phyloP scores from a whole-genome alignment of 129 eudicot genomes.

The Pittosporum tobira region DNA sequence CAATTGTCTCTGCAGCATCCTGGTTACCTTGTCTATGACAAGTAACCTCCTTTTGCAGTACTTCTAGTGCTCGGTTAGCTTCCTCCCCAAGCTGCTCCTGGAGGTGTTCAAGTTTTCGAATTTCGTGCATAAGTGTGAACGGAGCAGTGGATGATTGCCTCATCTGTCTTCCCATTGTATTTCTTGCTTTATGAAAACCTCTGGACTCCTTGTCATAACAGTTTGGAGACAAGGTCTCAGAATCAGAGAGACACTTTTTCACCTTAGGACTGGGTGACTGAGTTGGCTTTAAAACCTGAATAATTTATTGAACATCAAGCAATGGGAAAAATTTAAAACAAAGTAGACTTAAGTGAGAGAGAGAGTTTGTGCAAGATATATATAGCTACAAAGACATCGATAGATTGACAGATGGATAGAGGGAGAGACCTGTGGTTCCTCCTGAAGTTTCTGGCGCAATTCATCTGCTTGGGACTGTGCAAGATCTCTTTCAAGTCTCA shows the following conservation, averaged over 20 bases:
- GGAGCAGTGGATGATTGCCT: slow-evolving; percentile 92
- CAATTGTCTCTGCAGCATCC: slow-evolving; percentile 96
- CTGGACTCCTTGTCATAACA: slow-evolving; percentile 44
- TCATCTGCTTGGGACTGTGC: slow-evolving; percentile 77
- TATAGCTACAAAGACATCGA: no score
- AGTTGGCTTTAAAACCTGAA: slow-evolving; percentile 34
- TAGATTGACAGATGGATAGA: neutral
- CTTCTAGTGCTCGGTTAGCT: slow-evolving; percentile 90
- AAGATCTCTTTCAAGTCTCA: slow-evolving; percentile 80
- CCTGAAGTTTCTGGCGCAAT: slow-evolving; percentile 68
- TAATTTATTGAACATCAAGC: neutral
- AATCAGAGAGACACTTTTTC: slow-evolving; percentile 79
- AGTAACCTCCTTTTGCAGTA: slow-evolving; percentile 81
- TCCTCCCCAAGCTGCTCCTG: slow-evolving; percentile 96
- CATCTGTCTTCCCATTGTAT: slow-evolving; percentile 49
- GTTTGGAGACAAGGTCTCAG: slow-evolving; percentile 54
- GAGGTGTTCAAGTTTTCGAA: slow-evolving; percentile 87
- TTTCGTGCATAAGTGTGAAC: slow-evolving; percentile 92
- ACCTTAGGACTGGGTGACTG: slow-evolving; percentile 44
- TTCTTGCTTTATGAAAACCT: slow-evolving; percentile 38
- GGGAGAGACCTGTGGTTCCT: slow-evolving; percentile 44
- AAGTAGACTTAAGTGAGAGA: neutral
- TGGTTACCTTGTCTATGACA: slow-evolving; percentile 95
- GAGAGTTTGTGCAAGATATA: slow-evolving; percentile 8
- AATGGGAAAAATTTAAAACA: neutral